Conservation (phyloP, 2,329 filamentous ascomycete genomes). For the Microsporum audouinii region DNA sequence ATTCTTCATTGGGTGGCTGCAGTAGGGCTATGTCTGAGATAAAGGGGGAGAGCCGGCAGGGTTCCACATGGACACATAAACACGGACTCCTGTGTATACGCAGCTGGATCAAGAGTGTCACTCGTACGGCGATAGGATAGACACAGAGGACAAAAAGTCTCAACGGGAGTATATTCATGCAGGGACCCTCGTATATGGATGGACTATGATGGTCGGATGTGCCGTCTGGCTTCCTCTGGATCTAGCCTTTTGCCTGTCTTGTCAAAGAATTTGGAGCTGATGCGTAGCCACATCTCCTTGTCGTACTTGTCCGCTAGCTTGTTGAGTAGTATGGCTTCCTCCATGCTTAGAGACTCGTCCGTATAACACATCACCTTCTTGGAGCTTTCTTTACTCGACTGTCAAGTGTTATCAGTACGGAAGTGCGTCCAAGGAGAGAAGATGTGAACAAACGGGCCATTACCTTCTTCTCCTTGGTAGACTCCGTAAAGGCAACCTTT, state of each 20-base stretch:
- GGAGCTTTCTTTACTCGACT: neutral
- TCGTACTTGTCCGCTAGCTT: constrained; percentile 35
- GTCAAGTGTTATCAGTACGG: neutral
- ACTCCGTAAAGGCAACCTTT: constrained; percentile 12
- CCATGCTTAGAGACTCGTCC: constrained; percentile 19
- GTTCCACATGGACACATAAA: neutral
- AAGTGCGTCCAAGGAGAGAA: neutral
- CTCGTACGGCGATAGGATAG: too few relatives aligned
- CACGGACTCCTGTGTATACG: too few relatives aligned
- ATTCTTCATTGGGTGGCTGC: neutral
- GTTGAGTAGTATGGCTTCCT: constrained; percentile 29
- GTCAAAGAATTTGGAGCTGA: constrained; percentile 40
- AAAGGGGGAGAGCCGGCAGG: neutral
- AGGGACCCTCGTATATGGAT: neutral
- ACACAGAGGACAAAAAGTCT: too few relatives aligned
- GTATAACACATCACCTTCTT: constrained; percentile 17
- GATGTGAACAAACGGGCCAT: neutral
- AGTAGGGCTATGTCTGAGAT: neutral
- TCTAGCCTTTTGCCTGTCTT: constrained; percentile 38
- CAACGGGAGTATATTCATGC: too few relatives aligned
- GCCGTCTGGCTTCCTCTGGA: constrained; percentile 27
- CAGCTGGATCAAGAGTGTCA: too few relatives aligned
- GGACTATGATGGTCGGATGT: constrained; percentile 9
- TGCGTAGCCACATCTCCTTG: constrained; percentile 35
- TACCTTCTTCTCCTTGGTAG: constrained; percentile 1